Conservation (phyloP, 2,329 filamentous ascomycete genomes). For the Fusarium aywerte region DNA sequence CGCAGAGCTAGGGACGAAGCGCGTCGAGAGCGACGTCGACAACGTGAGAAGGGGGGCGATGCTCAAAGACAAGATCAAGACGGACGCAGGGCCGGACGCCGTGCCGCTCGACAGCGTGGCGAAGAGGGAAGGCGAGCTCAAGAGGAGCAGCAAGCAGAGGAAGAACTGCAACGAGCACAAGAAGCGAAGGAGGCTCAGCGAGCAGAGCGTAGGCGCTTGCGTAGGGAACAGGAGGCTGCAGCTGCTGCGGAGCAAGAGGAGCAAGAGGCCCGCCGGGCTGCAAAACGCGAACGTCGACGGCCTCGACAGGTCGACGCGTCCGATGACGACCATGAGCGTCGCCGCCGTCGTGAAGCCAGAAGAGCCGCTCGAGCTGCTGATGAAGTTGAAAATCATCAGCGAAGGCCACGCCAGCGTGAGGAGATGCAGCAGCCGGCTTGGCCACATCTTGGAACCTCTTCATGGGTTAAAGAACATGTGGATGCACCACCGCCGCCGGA, state of each 20-base stretch:
- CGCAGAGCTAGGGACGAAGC: conserved; percentile 67
- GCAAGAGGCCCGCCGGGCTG: conserved; percentile 57
- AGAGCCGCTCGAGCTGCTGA: conserved; percentile 58
- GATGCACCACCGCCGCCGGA: conserved; percentile 69
- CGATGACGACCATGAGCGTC: conserved; percentile 61
- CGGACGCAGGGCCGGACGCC: conserved; percentile 65
- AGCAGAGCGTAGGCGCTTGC: conserved; percentile 61
- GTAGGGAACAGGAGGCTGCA: conserved; percentile 61
- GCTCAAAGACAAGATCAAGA: conserved; percentile 57
- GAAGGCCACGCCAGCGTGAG: conserved; percentile 53
- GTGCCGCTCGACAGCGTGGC: conserved; percentile 51
- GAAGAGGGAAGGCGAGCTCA: conserved; percentile 41
- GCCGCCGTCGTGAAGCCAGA: conserved; percentile 64
- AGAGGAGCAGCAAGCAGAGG: conserved; percentile 62
- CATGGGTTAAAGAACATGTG: conserved; percentile 73
- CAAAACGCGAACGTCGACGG: conserved; percentile 62
- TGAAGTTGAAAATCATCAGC: conserved; percentile 47
- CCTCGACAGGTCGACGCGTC: conserved; percentile 57
- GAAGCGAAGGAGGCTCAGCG: conserved; percentile 67
- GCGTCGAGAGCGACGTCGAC: conserved; percentile 65
- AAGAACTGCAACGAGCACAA: conserved; percentile 60
- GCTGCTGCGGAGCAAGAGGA: conserved; percentile 57
- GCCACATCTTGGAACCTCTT: conserved; percentile 72
- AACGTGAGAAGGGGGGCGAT: conserved; percentile 64
- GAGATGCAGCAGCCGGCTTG: conserved; percentile 56